Conservation (phyloP, 352 stramenopile genomes). For the Vaucheria bursata region DNA sequence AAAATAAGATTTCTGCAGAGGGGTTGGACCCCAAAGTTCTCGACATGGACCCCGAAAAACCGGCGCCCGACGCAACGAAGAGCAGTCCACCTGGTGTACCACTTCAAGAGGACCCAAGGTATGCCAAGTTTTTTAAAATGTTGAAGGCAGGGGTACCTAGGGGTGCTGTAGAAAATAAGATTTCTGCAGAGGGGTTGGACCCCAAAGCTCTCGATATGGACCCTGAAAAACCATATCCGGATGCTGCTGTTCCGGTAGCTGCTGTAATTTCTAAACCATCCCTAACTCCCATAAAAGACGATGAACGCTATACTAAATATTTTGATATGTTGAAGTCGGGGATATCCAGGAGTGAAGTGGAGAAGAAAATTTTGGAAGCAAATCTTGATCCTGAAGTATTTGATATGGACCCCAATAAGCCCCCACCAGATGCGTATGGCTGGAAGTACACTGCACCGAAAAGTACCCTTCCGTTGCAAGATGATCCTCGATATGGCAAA, state of each 20-base stretch:
- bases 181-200: constrained; percentile 70
- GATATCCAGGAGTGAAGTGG: constrained; percentile 65
- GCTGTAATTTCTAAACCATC: constrained; percentile 12
- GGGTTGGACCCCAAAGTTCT: constrained; percentile 58
- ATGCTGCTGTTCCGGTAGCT: constrained; percentile 13
- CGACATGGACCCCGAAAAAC: not conserved
- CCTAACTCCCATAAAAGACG: constrained; percentile 30
- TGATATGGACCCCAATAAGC: constrained; percentile 51
- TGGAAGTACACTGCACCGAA: not conserved
- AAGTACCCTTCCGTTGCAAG: constrained; percentile 15
- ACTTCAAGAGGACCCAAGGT: constrained; percentile 28
- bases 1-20: constrained; percentile 79
- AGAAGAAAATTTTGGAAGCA: constrained; percentile 72
- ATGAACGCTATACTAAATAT: constrained; percentile 61
- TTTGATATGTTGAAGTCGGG: constrained; percentile 86
- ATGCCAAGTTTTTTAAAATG: constrained; percentile 58
- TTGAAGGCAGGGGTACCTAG: constrained; percentile 76
- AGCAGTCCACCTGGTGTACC: not conserved
- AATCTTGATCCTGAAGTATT: constrained; percentile 62
- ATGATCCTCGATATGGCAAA: constrained; percentile 49
- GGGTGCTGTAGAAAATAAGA: constrained; percentile 76
- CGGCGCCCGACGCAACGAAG: not conserved
- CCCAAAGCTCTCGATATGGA: constrained; percentile 25
- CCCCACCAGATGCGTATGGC: constrained; percentile 8
- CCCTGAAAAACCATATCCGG: not conserved